phyloP scores from a whole-genome alignment of 352 stramenopile genomes.

The Globisporangium alternatum region DNA sequence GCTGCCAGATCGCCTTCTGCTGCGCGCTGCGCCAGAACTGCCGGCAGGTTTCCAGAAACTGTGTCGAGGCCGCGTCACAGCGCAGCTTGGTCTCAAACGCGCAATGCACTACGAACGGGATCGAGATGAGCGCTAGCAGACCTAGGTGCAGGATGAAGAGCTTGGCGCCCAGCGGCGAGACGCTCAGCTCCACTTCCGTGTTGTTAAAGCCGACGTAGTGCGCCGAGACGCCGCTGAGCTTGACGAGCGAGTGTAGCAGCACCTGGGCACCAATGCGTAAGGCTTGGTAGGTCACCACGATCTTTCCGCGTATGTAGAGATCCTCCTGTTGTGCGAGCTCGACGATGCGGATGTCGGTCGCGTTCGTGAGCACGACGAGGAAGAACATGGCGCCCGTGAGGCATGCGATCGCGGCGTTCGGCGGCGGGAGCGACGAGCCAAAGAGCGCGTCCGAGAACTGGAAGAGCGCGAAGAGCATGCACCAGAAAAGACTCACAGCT shows the following conservation, averaged over 20 bases:
- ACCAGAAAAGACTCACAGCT: conserved; percentile 22
- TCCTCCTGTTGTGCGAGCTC: conserved; percentile 47
- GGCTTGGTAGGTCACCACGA: conserved; percentile 34
- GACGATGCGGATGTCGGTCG: conserved; percentile 37
- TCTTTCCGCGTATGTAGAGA: conserved; percentile 21
- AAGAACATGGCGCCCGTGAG: conserved; percentile 28
- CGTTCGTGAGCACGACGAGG: conserved; percentile 29
- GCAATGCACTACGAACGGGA: conserved; percentile 29
- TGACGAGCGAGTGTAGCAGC: conserved; percentile 23
- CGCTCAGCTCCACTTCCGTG: conserved; percentile 6
- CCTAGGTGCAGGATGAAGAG: conserved; percentile 29
- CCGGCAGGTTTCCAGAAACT: conserved; percentile 18
- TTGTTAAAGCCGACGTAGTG: neutral
- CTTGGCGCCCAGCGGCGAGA: conserved; percentile 17
- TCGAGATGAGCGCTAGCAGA: conserved; percentile 24
- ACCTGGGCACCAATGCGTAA: conserved; percentile 28
- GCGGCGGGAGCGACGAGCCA: conserved; percentile 6
- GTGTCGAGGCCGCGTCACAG: neutral
- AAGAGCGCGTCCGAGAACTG: conserved; percentile 18
- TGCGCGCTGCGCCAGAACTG: conserved; percentile 26
- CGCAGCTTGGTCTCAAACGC: conserved; percentile 22
- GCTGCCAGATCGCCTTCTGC: conserved; percentile 46
- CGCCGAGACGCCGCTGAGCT: conserved; percentile 5
- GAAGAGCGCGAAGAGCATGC: conserved; percentile 27
- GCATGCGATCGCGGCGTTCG: conserved; percentile 9